Evolutionary conservation across 2,329 filamentous ascomycete species (phyloP).

Genomic region (Diaporthe velutina): DNA sequence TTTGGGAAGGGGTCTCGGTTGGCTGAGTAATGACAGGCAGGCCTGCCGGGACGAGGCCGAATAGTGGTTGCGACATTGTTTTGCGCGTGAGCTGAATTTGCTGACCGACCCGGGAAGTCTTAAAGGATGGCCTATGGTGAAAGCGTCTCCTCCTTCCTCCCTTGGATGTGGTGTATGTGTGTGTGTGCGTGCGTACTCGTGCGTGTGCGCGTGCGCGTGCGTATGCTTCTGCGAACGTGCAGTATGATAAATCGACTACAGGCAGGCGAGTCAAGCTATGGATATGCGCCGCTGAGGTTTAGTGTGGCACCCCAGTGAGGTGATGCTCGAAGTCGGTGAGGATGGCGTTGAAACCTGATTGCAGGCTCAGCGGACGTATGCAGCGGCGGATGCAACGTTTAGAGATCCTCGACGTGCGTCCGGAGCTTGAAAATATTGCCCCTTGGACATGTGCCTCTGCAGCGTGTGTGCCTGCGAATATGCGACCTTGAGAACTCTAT

Average conservation of each 20-base stretch:
- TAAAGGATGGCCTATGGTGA: not conserved
- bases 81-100: not conserved
- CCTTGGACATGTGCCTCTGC: constrained; percentile 14
- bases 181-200: not conserved
- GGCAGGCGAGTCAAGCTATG: constrained; percentile 4
- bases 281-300: not conserved
- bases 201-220: not conserved
- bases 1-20: constrained; percentile 64
- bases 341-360: not conserved
- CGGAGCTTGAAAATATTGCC: not conserved
- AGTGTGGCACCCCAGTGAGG: not conserved
- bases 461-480: constrained; percentile 1
- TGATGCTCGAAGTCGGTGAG: constrained; percentile 29
- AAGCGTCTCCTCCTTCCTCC: not conserved
- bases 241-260: constrained; percentile 22
- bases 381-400: constrained; percentile 22
- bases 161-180: not conserved
- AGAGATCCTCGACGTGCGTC: constrained; percentile 2
- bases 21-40: constrained; percentile 69
- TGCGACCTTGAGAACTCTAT: not conserved
- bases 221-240: not conserved
- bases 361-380: not conserved
- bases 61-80: constrained; percentile 61
- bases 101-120: constrained; percentile 4
- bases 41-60: constrained; percentile 72